phyloP scores from a whole-genome alignment of 306 rosid genomes.

The Adenanthera pavonina region DNA sequence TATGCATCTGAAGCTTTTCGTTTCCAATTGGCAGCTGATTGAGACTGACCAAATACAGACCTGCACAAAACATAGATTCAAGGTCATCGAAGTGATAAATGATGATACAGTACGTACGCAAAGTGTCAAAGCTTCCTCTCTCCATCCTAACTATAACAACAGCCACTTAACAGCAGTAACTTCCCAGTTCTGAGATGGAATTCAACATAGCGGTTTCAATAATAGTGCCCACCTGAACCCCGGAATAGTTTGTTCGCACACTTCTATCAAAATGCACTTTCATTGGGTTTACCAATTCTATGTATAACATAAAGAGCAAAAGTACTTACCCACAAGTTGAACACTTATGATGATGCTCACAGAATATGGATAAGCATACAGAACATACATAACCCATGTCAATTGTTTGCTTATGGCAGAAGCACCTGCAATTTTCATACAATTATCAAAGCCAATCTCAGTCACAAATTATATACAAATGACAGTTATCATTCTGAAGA shows the following conservation, averaged over 20 bases:
- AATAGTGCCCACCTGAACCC: constrained; percentile 15
- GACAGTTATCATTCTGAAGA: constrained; percentile 18
- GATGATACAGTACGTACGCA: neutral
- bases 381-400: constrained; percentile 97
- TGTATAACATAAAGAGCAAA: constrained; percentile 6
- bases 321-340: constrained; percentile 95
- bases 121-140: neutral
- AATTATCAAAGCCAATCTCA: constrained; percentile 20
- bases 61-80: constrained; percentile 52
- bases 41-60: constrained; percentile 82
- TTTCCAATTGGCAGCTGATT: constrained; percentile 54
- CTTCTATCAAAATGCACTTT: constrained; percentile 25
- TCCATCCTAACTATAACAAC: constrained; percentile 6
- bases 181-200: constrained; percentile 3
- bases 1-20: constrained; percentile 65
- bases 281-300: constrained; percentile 6
- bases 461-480: constrained; percentile 23
- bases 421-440: constrained; percentile 78
- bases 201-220: constrained; percentile 24
- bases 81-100: constrained; percentile 27
- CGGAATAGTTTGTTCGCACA: neutral
- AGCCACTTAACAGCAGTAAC: constrained; percentile 12
- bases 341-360: constrained; percentile 95
- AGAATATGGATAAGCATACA: constrained; percentile 95
- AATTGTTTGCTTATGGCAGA: constrained; percentile 96